Conservation (phyloP, 192 early-diverging fungal species). For the Backusella psychrophila region DNA sequence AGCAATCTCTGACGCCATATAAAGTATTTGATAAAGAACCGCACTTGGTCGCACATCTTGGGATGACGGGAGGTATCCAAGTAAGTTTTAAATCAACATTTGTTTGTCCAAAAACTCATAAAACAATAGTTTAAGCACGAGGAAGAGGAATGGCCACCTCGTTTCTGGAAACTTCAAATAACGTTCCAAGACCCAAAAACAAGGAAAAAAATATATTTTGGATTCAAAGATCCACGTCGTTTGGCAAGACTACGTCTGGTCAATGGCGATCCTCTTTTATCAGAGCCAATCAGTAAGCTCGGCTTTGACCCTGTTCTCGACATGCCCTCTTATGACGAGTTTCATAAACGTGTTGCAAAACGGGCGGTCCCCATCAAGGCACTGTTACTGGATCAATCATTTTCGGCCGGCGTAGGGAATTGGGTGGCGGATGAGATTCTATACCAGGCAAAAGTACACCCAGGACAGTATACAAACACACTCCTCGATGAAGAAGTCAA, state of each 20-base stretch:
- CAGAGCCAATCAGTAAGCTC: slow-evolving; percentile 55
- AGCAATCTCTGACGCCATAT: no score
- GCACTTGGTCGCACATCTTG: slow-evolving; percentile 66
- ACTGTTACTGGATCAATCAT: slow-evolving; percentile 71
- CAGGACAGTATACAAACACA: slow-evolving; percentile 48
- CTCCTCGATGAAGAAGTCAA: slow-evolving; percentile 48
- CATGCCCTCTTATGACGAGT: slow-evolving; percentile 51
- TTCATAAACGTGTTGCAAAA: slow-evolving; percentile 36
- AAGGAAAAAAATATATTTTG: slow-evolving; percentile 14
- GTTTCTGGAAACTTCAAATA: slow-evolving; percentile 64
- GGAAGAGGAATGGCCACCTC: slow-evolving; percentile 58
- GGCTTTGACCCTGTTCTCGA: slow-evolving; percentile 75
- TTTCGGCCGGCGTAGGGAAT: slow-evolving; percentile 82
- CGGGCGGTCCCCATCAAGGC: slow-evolving; percentile 66
- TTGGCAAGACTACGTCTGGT: slow-evolving; percentile 66
- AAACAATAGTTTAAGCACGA: slow-evolving; percentile 27
- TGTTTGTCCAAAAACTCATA: neutral
- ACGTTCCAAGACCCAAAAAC: slow-evolving; percentile 28
- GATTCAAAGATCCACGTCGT: slow-evolving; percentile 67
- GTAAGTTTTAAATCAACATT: slow-evolving; percentile 19
- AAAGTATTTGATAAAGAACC: slow-evolving; percentile 40
- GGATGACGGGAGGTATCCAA: slow-evolving; percentile 64
- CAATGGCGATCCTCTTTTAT: slow-evolving; percentile 42
- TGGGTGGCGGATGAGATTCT: slow-evolving; percentile 88
- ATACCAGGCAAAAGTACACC: slow-evolving; percentile 72